A percentile compares a stretch with the other conserved stretches of the same genome.
Conservation (phyloP, 2,329 filamentous ascomycete genomes). For the Venturia nashicola region DNA sequence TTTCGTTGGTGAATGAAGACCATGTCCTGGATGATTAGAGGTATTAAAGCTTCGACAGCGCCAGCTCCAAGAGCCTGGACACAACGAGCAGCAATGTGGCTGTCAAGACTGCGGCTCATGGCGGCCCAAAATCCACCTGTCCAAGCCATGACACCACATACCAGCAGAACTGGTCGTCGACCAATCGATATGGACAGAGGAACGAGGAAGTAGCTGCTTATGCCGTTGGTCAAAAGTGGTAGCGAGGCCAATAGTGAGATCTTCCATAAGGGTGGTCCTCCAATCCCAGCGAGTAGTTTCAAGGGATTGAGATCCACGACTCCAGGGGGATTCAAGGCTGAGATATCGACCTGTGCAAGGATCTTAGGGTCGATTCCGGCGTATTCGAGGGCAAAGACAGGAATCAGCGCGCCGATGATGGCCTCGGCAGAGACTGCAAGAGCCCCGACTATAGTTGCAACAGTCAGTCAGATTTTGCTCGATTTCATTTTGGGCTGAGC, state of each 20-base stretch:
- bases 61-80: constrained; percentile 20
- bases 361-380: constrained; percentile 15
- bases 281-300: constrained; percentile 6
- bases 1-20: constrained; percentile 20
- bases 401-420: constrained; percentile 19
- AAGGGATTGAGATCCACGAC: constrained; percentile 11
- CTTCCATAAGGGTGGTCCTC: constrained; percentile 18
- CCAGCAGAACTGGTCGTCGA: constrained; percentile 17
- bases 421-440: constrained; percentile 19
- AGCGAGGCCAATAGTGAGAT: constrained; percentile 18
- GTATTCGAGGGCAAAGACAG: constrained; percentile 19
- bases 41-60: constrained; percentile 20
- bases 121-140: constrained; percentile 18
- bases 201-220: constrained; percentile 18
- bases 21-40: constrained; percentile 20
- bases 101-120: constrained; percentile 15
- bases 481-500: too few relatives aligned
- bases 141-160: constrained; percentile 17
- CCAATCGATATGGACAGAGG: constrained; percentile 19
- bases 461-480: background rate
- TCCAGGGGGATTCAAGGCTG: constrained; percentile 6
- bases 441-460: constrained; percentile 12
- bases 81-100: constrained; percentile 18
- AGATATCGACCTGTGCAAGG: constrained; percentile 7
- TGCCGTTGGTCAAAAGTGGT: constrained; percentile 19